phyloP scores from a whole-genome alignment of 352 stramenopile species.

The Aphanomyces invadans region DNA sequence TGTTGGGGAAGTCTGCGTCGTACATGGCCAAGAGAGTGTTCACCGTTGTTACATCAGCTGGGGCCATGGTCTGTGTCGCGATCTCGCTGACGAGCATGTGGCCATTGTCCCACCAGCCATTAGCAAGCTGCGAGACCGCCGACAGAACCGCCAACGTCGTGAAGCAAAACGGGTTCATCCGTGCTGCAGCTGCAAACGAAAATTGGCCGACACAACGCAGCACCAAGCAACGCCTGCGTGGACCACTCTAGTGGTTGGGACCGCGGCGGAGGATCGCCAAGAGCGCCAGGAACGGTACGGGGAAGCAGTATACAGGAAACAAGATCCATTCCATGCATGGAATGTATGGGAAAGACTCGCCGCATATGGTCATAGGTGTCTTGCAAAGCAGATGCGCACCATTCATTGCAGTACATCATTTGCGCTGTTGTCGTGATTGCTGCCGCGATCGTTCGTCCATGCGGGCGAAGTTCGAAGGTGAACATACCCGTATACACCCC shows the following conservation, averaged over 20 bases:
- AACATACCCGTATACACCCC: no score
- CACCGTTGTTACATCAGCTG: constrained; percentile 40
- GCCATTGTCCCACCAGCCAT: constrained; percentile 55
- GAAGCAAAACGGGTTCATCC: constrained; percentile 6
- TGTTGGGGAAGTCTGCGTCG: constrained; percentile 55
- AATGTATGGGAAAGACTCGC: no score
- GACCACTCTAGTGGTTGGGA: no score
- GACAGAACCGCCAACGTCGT: background rate
- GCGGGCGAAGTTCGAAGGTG: background rate
- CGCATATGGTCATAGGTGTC: no score
- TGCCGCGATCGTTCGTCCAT: no score
- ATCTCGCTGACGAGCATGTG: constrained; percentile 56
- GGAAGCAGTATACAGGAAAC: no score
- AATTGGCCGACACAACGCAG: background rate
- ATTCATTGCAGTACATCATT: no score
- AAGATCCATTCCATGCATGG: no score
- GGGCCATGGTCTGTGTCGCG: constrained; percentile 41
- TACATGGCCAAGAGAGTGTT: constrained; percentile 38
- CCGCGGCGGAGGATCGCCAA: no score
- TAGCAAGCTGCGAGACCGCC: background rate
- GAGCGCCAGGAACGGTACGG: no score
- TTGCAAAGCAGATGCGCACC: no score
- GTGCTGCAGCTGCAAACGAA: background rate
- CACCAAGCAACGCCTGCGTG: background rate
- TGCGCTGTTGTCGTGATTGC: no score